A percentile compares a stretch with the other conserved stretches of the same genome.
phyloP scores from a whole-genome alignment of 257 asterid genomes.

The Leonotis leonurus region DNA sequence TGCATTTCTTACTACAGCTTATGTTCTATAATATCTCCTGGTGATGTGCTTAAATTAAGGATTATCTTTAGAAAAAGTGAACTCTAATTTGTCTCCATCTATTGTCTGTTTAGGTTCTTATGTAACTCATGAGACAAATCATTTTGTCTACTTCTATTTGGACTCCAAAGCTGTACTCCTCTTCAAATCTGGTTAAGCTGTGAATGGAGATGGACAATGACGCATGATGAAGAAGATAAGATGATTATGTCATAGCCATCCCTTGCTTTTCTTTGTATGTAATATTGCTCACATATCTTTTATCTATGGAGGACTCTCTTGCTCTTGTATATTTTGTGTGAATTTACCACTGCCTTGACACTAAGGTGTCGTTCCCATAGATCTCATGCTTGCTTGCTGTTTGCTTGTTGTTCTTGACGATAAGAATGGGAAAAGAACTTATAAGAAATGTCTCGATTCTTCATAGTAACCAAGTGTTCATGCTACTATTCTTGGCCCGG shows the following conservation, averaged over 20 bases:
- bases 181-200: slow-evolving; percentile 86
- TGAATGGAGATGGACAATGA: slow-evolving; percentile 14
- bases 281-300: slow-evolving; percentile 32
- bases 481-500: neutral
- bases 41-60: neutral
- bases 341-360: slow-evolving; percentile 7
- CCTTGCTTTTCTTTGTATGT: slow-evolving; percentile 35
- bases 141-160: slow-evolving; percentile 98
- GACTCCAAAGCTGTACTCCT: slow-evolving; percentile 89
- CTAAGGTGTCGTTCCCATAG: slow-evolving; percentile 4
- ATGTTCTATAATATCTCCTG: neutral
- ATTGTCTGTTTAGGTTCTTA: slow-evolving; percentile 58
- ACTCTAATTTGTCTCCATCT: slow-evolving; percentile 14
- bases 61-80: neutral
- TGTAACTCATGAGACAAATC: slow-evolving; percentile 97
- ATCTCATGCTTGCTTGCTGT: neutral
- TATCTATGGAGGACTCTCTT: slow-evolving; percentile 29
- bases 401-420: slow-evolving; percentile 15
- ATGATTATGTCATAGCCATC: slow-evolving; percentile 18
- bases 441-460: neutral
- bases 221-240: slow-evolving; percentile 19
- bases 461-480: neutral
- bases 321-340: slow-evolving; percentile 45
- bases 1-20: neutral
- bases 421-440: neutral